Evolutionary conservation across 768 basidiomycete genomes (phyloP), one percentile per base, ranked within the genome.

Genomic region (Termitomyces sp.): DNA sequence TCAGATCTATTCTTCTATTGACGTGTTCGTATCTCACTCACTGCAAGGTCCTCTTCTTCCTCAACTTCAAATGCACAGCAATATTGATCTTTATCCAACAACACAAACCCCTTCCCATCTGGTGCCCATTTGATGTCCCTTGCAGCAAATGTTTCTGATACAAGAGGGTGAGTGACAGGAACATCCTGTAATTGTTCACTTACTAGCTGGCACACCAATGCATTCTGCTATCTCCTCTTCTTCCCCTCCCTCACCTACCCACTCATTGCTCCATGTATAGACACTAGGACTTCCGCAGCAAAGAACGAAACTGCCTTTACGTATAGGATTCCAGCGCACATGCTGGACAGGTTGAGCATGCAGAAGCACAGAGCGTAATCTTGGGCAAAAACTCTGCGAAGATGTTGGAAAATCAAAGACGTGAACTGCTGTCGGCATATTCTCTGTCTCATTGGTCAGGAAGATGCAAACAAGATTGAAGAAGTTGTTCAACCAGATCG

Each of bases 171-270:
- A 39, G 47, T 51, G 54, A 27, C 68, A 22, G 65, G 58, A 32
- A 57, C 59, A 65, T 59, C 20, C 12, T 5, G n/a, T 24, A 16
- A 58, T 60, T 29, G 4, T 12, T 55, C 29, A 82, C 91, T 72
- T 67, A 90, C 90, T 83, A n/a, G 88, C 82, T 34, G 94, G 94
- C 4, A 97, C 83, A 7, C 91, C 91, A 34, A 95, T 83, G 64
- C 92, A 95, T 69, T 96, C 94, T 3, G 92, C 92, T 72, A 93
- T 87, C 65, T 93, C 92, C 65, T 84, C 85, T 44, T 80, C 80
- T 20, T 73, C 74, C 4, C 77, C 80, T 5, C 70, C 75, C 46
- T 84, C 84, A 29, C 77, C 79, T 16, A 84, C 71, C 88, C 88
- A 91, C 64, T 92, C 90, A 60, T 91, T 89, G 61, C 87, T 90